Conservation (phyloP, 805 yeast species). For the Clavispora carvajalis region DNA sequence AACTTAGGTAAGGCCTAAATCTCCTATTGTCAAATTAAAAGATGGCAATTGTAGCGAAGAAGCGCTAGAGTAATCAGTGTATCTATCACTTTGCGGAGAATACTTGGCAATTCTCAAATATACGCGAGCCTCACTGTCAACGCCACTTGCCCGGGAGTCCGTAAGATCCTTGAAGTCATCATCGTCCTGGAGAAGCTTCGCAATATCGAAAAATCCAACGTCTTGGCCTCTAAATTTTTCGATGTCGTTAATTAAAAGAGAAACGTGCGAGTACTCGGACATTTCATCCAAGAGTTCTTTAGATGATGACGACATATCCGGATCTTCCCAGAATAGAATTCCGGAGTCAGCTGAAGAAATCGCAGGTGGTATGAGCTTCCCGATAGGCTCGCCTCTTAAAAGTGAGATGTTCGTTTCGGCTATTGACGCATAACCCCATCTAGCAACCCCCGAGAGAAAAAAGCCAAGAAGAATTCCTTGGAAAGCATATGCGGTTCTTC, state of each 20-base stretch:
- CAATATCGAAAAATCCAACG: conserved; percentile 32
- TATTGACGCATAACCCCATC: conserved; percentile 93
- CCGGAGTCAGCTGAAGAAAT: conserved; percentile 34
- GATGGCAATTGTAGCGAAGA: conserved; percentile 56
- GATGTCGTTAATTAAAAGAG: conserved; percentile 72
- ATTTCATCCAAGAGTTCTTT: conserved; percentile 10
- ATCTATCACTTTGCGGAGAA: conserved; percentile 29
- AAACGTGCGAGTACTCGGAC: conserved; percentile 43
- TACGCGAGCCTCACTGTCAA: conserved; percentile 32
- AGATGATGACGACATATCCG: not conserved
- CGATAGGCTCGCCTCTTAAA: conserved; percentile 69
- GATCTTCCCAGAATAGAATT: conserved; percentile 33
- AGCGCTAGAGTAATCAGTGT: conserved; percentile 64
- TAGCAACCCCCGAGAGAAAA: conserved; percentile 73
- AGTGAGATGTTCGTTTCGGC: conserved; percentile 69
- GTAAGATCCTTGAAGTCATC: conserved; percentile 13
- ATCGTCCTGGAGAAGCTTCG: conserved; percentile 16
- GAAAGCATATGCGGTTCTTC: conserved; percentile 62
- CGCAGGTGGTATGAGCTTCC: conserved; percentile 46
- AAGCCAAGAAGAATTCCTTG: conserved; percentile 85
- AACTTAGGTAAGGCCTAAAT: conserved; percentile 47
- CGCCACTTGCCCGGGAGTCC: conserved; percentile 22
- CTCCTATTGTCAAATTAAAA: conserved; percentile 48
- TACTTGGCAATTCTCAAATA: conserved; percentile 57
- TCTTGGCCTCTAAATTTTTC: conserved; percentile 63